Evolutionary conservation across 73 alveolate species (phyloP).

Genomic region (Stentor coeruleus): DNA sequence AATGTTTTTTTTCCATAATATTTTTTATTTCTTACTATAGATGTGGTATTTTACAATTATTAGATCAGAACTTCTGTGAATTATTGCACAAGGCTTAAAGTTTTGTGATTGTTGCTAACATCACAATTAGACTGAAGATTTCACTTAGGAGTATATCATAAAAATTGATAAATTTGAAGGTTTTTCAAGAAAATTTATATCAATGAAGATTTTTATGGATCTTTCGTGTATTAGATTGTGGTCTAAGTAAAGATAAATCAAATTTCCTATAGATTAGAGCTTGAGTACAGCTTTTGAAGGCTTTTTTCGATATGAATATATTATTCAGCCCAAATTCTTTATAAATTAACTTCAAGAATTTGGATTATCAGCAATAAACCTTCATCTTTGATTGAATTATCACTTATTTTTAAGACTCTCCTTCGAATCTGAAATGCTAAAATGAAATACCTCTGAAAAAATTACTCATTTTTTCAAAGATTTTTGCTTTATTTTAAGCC

Average conservation of each 20-base stretch:
- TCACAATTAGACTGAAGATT: too few species aligned
- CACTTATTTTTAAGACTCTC: not conserved
- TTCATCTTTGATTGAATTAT: not conserved
- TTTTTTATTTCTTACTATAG: too few species aligned
- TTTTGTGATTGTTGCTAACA: not conserved
- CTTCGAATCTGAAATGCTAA: too few species aligned
- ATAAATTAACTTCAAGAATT: too few species aligned
- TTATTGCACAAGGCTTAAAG: not conserved
- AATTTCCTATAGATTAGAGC: not conserved
- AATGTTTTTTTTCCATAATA: too few species aligned
- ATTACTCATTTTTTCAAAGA: too few species aligned
- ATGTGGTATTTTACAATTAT: too few species aligned
- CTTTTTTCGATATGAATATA: not conserved
- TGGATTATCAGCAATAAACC: not conserved
- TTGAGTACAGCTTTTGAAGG: not conserved
- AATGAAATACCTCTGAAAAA: too few species aligned
- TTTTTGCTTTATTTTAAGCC: too few species aligned
- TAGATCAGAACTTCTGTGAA: slow-evolving; percentile 7
- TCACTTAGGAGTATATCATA: too few species aligned
- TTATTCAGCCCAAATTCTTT: not conserved
- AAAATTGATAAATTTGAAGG: not conserved
- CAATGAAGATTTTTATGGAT: too few species aligned
- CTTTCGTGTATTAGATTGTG: not conserved
- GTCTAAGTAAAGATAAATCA: not conserved
- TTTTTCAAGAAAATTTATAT: not conserved